Evolutionary conservation across 768 basidiomycete species (phyloP).

Genomic region (Russula vinacea): DNA sequence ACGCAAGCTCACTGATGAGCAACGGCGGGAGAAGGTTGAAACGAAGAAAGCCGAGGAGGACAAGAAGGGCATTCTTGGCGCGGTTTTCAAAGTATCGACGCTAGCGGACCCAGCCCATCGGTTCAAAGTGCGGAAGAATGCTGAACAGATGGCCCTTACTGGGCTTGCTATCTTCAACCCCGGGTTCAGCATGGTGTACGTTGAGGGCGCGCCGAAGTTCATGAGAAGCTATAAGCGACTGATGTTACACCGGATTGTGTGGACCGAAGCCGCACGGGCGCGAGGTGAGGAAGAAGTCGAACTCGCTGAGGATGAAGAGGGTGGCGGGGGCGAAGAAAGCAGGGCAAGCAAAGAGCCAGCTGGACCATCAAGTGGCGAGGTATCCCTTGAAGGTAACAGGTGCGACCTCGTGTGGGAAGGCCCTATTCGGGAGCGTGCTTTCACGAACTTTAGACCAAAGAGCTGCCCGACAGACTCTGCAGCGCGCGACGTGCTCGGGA

Average conservation of each 20-base stretch:
- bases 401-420: conserved; percentile 96
- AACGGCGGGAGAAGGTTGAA: conserved; percentile 83
- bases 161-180: conserved; percentile 92
- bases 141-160: conserved; percentile 82
- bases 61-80: conserved; percentile 75
- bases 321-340: conserved; percentile 39
- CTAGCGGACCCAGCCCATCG: conserved; percentile 90
- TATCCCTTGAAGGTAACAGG: conserved; percentile 78
- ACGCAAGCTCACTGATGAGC: conserved; percentile 88
- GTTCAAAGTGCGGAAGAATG: conserved; percentile 96
- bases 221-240: conserved; percentile 85
- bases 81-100: conserved; percentile 87
- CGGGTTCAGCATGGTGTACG: conserved; percentile 84
- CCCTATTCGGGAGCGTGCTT: conserved; percentile 74
- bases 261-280: conserved; percentile 88
- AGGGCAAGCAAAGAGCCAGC: conserved; percentile 38
- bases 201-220: conserved; percentile 86
- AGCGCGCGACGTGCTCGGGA: conserved; percentile 83
- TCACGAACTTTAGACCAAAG: conserved; percentile 75
- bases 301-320: conserved; percentile 48
- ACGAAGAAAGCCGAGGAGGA: conserved; percentile 84
- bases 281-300: conserved; percentile 71
- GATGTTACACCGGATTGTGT: conserved; percentile 83
- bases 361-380: conserved; percentile 34
- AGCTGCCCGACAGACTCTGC: conserved; percentile 79